Base-by-base conservation (phyloP, 305 asterid genomes). In the Vinca major region DNA sequence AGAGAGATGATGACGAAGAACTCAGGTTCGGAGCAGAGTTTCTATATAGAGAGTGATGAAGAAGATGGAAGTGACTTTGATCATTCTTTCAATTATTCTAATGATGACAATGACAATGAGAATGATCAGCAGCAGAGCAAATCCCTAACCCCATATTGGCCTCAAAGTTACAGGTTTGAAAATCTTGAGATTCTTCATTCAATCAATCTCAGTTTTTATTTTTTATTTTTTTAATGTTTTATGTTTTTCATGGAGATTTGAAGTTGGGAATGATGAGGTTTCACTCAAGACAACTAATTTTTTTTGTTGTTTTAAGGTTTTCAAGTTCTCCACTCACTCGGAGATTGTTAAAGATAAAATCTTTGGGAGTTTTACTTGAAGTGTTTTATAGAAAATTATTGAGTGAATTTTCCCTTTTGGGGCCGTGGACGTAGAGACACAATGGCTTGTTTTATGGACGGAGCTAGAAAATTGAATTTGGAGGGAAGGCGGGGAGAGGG, bases 131-230 rank as follows among this genome's bases (percentile, higher is more conserved):
- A 71, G n/a, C 86, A 75, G 51, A 80, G 89, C 82, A 82, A 80
- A 78, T 88, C 96, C 21, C 53, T 79, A 73, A 83, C 68, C 49
- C 81, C 88, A 36, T 75, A 89, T 54, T 91, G 97, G 97, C 97
- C 97, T 78, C 97, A 87, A 67, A 91, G 95, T 86, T 91, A 86
- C 80, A 87, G 96, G 97, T 89, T 63, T 57, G 48, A 26, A 26
- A 55, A 6, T 12, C 21, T 57, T 51, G 66, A 19, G 36, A 40
- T 62, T 6, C 0, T 11, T 62, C 47, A 1, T 16, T 21, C 40
- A 2, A 6, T 26, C 33, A 26, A 26, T 26, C 33, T 26, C 33
- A 26, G 33, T 26, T 26, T 26, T 26, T 0, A 26, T 26, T 26
- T 11, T 11, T 21, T 1, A 0, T 26, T 26, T 26, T 26, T 26